Evolutionary conservation across 345 rosid species (phyloP).

Genomic region (Populus simonii): DNA sequence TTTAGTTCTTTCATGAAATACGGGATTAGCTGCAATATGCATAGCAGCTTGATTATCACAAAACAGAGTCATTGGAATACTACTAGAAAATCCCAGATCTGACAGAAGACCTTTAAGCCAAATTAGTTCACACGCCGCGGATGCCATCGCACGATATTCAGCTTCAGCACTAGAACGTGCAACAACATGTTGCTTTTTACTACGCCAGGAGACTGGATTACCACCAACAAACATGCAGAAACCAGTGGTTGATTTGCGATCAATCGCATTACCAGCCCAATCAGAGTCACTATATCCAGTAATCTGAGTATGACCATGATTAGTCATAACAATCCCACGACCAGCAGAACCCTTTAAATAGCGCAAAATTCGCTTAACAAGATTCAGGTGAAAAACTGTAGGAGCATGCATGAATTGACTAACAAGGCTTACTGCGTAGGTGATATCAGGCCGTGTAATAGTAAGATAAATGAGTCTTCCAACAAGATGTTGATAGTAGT

Average conservation of each 20-base stretch:
- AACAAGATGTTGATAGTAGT: background rate
- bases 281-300: background rate
- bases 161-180: background rate
- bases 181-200: background rate
- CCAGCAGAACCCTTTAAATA: background rate
- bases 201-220: background rate
- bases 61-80: too few species aligned
- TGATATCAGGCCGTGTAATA: background rate
- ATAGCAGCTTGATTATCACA: background rate
- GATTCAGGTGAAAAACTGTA: too few species aligned
- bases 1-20: too few species aligned
- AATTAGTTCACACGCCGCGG: accelerated
- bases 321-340: background rate
- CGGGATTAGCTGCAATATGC: background rate
- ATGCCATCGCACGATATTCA: too few species aligned
- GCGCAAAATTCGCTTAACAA: background rate
- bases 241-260: background rate
- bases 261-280: too few species aligned
- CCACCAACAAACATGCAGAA: background rate
- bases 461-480: background rate
- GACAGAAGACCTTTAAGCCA: background rate
- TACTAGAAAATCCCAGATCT: background rate
- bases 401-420: background rate
- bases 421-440: background rate
- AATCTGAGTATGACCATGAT: background rate